Conservation (phyloP, 1,284 basidiomycete species). For the Tilletia walkeri region DNA sequence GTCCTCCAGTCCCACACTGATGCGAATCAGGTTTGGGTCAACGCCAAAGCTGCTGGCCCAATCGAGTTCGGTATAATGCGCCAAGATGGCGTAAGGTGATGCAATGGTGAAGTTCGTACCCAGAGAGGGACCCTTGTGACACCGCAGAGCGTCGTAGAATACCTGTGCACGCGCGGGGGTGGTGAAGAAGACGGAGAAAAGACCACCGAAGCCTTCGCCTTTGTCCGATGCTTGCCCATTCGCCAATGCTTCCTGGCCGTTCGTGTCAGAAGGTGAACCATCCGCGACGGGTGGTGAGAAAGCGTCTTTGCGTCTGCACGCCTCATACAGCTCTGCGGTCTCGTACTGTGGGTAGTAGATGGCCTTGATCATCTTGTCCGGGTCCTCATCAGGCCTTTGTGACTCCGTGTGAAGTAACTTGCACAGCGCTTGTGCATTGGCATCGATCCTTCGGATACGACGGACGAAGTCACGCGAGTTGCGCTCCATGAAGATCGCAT, state of each 20-base stretch:
- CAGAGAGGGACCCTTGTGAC: constrained; percentile 86
- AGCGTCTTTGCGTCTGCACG: constrained; percentile 62
- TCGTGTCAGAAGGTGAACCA: background rate
- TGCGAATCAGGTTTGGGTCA: constrained; percentile 76
- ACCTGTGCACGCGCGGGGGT: constrained; percentile 68
- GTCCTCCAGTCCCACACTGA: constrained; percentile 88
- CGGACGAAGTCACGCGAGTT: constrained; percentile 88
- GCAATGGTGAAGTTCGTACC: constrained; percentile 96
- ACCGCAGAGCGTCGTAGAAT: constrained; percentile 83
- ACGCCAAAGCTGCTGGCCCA: constrained; percentile 89
- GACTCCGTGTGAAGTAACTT: constrained; percentile 66
- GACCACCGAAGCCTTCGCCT: constrained; percentile 72
- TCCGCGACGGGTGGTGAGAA: constrained; percentile 22
- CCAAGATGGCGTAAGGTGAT: constrained; percentile 88
- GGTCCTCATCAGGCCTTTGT: constrained; percentile 19
- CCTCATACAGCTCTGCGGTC: constrained; percentile 72
- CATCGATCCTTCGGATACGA: constrained; percentile 76
- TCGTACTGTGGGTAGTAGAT: constrained; percentile 85
- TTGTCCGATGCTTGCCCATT: constrained; percentile 7
- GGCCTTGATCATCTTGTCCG: constrained; percentile 67
- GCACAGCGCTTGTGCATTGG: constrained; percentile 78
- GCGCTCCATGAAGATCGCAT: constrained; percentile 94
- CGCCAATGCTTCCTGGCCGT: background rate
- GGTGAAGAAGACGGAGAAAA: constrained; percentile 88
- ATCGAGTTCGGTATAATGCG: constrained; percentile 84